Percentiles rank a stretch among this genome's conserved stretches.
phyloP scores from a whole-genome alignment of 768 basidiomycete species.

The Xanthoconium stramineum region DNA sequence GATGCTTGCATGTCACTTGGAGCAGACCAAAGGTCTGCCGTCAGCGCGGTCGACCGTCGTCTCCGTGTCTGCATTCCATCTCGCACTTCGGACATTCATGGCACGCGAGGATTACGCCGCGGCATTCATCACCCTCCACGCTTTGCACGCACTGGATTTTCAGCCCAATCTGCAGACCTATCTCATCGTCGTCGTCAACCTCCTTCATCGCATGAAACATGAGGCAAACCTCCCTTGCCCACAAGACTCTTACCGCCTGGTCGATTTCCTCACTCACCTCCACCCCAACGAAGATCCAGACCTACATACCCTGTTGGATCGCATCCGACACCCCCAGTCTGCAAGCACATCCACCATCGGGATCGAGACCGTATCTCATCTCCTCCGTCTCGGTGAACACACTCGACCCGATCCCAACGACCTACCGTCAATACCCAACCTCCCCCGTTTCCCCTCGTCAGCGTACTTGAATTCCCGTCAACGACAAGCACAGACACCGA shows the following conservation, averaged over 20 bases:
- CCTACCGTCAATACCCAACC: background rate
- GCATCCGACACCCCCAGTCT: conserved; percentile 5
- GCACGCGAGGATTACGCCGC: conserved; percentile 45
- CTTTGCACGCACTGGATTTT: conserved; percentile 30
- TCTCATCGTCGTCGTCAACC: conserved; percentile 36
- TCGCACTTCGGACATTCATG: conserved; percentile 45
- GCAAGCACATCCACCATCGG: conserved; percentile 7
- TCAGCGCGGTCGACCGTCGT: conserved; percentile 26
- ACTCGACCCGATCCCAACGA: background rate
- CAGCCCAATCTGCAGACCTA: conserved; percentile 38
- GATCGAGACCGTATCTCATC: conserved; percentile 15
- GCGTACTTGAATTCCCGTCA: background rate
- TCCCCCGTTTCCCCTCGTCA: background rate
- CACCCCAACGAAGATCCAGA: conserved; percentile 19
- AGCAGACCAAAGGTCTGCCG: conserved; percentile 14
- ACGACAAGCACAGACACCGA: conserved; percentile 9
- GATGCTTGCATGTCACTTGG: conserved; percentile 37
- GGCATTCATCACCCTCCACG: conserved; percentile 39
- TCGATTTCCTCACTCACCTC: conserved; percentile 24
- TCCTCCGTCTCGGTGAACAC: conserved; percentile 19
- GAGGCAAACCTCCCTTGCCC: conserved; percentile 10
- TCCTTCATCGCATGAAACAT: conserved; percentile 33
- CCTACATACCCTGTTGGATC: conserved; percentile 10
- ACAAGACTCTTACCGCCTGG: conserved; percentile 14
- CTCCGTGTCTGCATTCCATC: conserved; percentile 37